These are phyloP conservation scores for Penstemon eatonii DNA, from an alignment of 257 asterid species.

Conservation along the genomic window DNA sequence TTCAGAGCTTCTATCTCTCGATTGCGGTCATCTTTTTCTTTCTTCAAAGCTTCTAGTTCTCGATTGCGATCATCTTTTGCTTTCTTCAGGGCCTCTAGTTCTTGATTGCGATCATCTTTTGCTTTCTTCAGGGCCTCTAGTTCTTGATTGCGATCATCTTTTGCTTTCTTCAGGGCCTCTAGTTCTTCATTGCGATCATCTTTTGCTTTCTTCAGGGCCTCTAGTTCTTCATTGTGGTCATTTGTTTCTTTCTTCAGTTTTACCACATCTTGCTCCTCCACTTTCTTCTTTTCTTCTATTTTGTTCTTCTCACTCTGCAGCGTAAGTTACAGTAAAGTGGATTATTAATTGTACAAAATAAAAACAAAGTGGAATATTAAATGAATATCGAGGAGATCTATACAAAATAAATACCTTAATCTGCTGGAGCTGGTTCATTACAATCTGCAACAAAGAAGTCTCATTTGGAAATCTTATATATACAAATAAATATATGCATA, in stretches of 20 bases:
- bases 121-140: slow-evolving; percentile 39
- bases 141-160: slow-evolving; percentile 43
- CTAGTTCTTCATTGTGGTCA: too few species aligned
- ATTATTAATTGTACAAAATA: background rate
- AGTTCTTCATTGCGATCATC: too few species aligned
- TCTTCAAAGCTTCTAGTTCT: slow-evolving; percentile 31
- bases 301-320: slow-evolving; percentile 47
- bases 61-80: slow-evolving; percentile 26
- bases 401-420: slow-evolving; percentile 46
- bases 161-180: slow-evolving; percentile 36
- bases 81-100: slow-evolving; percentile 28
- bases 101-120: slow-evolving; percentile 45
- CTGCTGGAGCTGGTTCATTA: slow-evolving; percentile 66
- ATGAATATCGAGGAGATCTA: background rate
- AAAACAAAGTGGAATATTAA: background rate
- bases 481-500: background rate
- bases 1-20: slow-evolving; percentile 36
- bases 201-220: too few species aligned
- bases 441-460: slow-evolving; percentile 46
- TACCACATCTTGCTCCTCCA: slow-evolving; percentile 36
- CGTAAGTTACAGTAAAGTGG: background rate
- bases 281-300: slow-evolving; percentile 38
- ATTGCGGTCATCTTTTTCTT: slow-evolving; percentile 25
- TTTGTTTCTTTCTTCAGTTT: slow-evolving; percentile 12
- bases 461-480: slow-evolving; percentile 2